Percentiles rank a stretch among this genome's conserved stretches.
Conservation (phyloP, 1,139 yeast species). For the Blastobotrys persicus region DNA sequence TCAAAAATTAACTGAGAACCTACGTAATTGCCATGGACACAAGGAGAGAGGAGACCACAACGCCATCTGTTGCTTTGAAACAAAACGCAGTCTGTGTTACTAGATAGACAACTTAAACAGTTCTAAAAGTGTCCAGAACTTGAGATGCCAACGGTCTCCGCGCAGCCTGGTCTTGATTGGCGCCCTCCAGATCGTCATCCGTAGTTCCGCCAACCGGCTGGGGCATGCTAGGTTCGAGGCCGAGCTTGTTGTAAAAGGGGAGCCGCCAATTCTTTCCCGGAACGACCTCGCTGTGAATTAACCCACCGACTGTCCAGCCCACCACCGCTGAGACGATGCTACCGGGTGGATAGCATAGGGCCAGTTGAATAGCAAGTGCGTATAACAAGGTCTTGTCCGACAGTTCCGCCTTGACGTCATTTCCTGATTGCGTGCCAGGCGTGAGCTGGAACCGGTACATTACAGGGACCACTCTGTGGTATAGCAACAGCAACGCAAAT, state of each 20-base stretch:
- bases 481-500: conserved; percentile 58
- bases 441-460: conserved; percentile 57
- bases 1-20: too few relatives aligned
- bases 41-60: too few relatives aligned
- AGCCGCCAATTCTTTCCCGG: conserved; percentile 60
- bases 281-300: conserved; percentile 53
- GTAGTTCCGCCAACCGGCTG: conserved; percentile 29
- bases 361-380: conserved; percentile 50
- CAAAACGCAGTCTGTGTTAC: too few relatives aligned
- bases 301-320: conserved; percentile 61
- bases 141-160: conserved; percentile 59
- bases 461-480: conserved; percentile 56
- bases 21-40: too few relatives aligned
- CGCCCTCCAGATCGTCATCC: conserved; percentile 29
- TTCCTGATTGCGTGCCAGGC: conserved; percentile 28
- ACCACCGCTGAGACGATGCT: conserved; percentile 49
- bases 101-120: neutral
- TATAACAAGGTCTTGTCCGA: conserved; percentile 60
- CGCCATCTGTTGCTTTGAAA: too few relatives aligned
- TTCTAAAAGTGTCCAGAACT: conserved; percentile 56
- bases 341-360: conserved; percentile 42
- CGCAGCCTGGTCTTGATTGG: conserved; percentile 9
- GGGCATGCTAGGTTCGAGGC: conserved; percentile 23
- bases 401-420: conserved; percentile 28
- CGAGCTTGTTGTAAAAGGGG: conserved; percentile 29